Base-by-base conservation (phyloP, 2,329 filamentous ascomycete species). In the Monilinia fructigena region DNA sequence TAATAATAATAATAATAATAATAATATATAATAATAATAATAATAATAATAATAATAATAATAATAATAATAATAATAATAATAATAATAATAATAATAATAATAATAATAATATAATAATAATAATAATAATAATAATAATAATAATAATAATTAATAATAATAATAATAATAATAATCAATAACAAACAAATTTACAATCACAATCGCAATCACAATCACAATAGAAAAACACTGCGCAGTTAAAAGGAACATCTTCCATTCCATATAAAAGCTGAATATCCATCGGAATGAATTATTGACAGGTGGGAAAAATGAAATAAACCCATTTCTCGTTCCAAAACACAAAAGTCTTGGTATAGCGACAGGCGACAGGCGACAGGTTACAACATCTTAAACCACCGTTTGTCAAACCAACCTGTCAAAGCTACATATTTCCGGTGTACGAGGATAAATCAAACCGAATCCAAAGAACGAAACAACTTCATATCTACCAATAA, bases 321-420 rank as follows among this genome's bases (percentile, higher is more conserved):
- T 16, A 16, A 38, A 50, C 28, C 58, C 58, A 50, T 50, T 50
- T 38, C 42, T 60, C 56, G 20, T 50, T 60, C 28, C 45, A 60
- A 38, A 35, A 20, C 58, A 60, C 42, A 50, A 50, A 60, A 35
- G 56, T n/a, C 31, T 20, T 35, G 26, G 18, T 52, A 55, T 4
- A 55, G 40, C 11, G 28, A 35, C 31, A 35, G 31, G 31, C 31
- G 31, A 35, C 31, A 6, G 7, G 31, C 7, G 20, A 56, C 14
- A 50, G 58, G 31, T 61, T 42, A 50, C 58, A 61, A 61, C 58
- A 61, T 50, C 42, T 61, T 40, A 40, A 61, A 61, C 45, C 47
- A 40, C 31, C 23, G 14, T 38, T 61, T 38, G 58, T 61, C 45
- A 26, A 50, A 61, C 58, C 31, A 52, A 52, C 58, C 58, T 61